Evolutionary conservation across 2,329 filamentous ascomycete species (phyloP).

Genomic region (Aspergillus vadensis): DNA sequence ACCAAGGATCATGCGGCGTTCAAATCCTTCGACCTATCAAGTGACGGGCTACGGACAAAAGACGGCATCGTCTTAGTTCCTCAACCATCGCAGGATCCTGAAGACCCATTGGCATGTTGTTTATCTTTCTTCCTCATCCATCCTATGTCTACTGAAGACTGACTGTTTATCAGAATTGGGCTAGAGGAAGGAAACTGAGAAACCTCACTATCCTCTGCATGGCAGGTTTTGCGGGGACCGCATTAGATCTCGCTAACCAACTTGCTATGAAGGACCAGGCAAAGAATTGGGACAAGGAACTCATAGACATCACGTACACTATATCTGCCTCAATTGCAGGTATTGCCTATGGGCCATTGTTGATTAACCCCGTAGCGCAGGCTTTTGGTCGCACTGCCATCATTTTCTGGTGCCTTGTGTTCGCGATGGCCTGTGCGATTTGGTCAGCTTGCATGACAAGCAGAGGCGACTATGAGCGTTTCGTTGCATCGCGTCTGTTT

Average conservation of each 20-base stretch:
- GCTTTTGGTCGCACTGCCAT: background rate
- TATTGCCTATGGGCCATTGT: background rate
- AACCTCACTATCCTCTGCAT: conserved; percentile 1
- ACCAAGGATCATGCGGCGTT: background rate
- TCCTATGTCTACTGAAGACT: background rate
- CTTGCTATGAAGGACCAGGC: conserved; percentile 1
- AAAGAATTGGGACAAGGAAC: background rate
- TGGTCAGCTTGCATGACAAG: conserved; percentile 3
- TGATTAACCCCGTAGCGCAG: background rate
- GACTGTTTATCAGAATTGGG: background rate
- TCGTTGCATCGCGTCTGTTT: conserved; percentile 1
- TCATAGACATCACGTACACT: background rate
- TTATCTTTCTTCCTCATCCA: no score
- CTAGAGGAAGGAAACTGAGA: background rate
- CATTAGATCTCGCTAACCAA: conserved; percentile 1
- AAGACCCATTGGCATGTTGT: conserved; percentile 4
- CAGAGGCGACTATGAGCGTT: background rate
- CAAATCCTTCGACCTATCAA: background rate
- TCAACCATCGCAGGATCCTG: conserved; percentile 1
- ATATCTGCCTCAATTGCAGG: conserved; percentile 1
- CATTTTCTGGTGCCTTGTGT: conserved; percentile 1
- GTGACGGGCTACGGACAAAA: background rate
- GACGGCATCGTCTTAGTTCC: background rate
- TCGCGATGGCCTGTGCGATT: conserved; percentile 3
- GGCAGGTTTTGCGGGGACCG: background rate